Evolutionary conservation across 768 basidiomycete species (phyloP), one percentile per base, ranked within the genome.

Genomic region (Lentinula raphanica): DNA sequence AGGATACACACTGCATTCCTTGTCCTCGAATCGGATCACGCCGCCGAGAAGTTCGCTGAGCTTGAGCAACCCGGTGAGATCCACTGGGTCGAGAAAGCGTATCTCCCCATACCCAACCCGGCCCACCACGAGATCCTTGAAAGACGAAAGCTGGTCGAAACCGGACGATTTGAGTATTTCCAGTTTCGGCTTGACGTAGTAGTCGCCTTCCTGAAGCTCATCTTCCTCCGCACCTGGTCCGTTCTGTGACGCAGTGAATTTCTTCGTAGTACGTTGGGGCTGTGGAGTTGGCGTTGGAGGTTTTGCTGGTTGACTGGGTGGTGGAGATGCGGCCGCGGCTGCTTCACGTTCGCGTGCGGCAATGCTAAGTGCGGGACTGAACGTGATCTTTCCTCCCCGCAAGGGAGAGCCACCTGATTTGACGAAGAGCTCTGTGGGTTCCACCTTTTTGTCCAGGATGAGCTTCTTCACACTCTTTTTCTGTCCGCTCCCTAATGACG

Each of bases 61-160:
- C 66, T 87, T 88, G 15, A 85, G 76, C 49, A 96, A 75, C 23
- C 88, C 86, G 25, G 94, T 97, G 58, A 99, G 81, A 67, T 98
- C 94, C 32, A 92, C 85, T 73, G 62, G 89, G 76, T 73, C 91
- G 78, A 70, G 81, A 76, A 86, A 96, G 81, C 69, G 81, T 74
- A 98, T 87, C 70, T 94, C 82, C 31, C 97, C 97, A 65, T 87
- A 96, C 35, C 94, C 94, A 56, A 87, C 82, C n/a, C 96, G 88
- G 8, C 94, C 94, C 44, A 97, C 93, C 21, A 88, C 79, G 64
- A 99, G 84, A 62, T 85, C 85, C 58, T 81, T 74, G 66, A 94
- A 86, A 17, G 85, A 73, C 6, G 83, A 82, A 25, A 98, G 75
- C 56, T 92, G 84, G 62, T 87, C 83, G 66, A 88, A 85, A 19